These are phyloP conservation scores for Monosporascus sp. DNA, from an alignment of 2,329 filamentous ascomycete species.

Conservation along the genomic window DNA sequence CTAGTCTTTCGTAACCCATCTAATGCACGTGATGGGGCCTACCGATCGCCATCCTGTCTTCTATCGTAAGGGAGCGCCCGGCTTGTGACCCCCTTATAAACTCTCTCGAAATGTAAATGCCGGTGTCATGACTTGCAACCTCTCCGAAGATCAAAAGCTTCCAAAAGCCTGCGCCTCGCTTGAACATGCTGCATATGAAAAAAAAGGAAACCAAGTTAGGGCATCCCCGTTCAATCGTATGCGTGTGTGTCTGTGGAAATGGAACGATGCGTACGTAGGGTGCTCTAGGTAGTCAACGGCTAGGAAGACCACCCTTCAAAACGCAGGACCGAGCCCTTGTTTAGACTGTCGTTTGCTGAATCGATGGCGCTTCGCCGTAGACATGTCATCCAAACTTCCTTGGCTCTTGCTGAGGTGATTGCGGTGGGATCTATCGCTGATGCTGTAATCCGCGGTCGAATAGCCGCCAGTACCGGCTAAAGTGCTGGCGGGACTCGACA, in stretches of 20 bases:
- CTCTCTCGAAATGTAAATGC: constrained; percentile 20
- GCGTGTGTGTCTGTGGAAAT: constrained; percentile 6
- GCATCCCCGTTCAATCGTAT: constrained; percentile 1
- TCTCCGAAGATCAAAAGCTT: constrained; percentile 23
- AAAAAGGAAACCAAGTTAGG: constrained; percentile 12
- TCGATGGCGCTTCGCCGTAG: constrained; percentile 50
- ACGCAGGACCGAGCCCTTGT: constrained; percentile 85
- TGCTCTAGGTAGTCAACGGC: constrained; percentile 7
- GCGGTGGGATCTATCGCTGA: constrained; percentile 49
- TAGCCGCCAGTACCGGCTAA: constrained; percentile 54
- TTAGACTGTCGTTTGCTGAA: constrained; percentile 94
- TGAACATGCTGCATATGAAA: constrained; percentile 26
- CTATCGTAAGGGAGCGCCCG: neutral
- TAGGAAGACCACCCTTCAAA: constrained; percentile 41
- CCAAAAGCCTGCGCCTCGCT: constrained; percentile 29
- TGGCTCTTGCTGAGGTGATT: constrained; percentile 57
- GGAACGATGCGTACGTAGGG: constrained; percentile 7
- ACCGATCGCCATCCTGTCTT: neutral
- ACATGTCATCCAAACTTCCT: constrained; percentile 46
- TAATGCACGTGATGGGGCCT: neutral
- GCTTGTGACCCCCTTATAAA: neutral
- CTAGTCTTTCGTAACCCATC: constrained; percentile 3
- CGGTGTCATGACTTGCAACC: constrained; percentile 19
- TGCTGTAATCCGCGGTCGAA: constrained; percentile 40
- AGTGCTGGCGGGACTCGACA: constrained; percentile 75